These are phyloP conservation scores for Hysterangium stoloniferum DNA, from an alignment of 768 basidiomycete genomes.

Conservation along the genomic window DNA sequence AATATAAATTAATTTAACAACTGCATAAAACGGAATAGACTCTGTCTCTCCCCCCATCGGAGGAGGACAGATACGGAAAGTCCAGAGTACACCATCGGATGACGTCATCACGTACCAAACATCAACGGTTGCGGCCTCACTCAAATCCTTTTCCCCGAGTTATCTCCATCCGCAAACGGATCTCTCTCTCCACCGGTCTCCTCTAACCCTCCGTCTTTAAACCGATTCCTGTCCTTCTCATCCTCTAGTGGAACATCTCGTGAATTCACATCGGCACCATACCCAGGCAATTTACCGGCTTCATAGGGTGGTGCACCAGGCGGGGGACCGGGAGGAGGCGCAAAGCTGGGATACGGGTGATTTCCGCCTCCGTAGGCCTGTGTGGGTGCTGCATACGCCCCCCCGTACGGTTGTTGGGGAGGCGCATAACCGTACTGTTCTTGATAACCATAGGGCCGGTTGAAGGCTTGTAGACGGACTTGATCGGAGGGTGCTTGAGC, in stretches of 20 bases:
- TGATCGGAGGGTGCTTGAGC: slow-evolving; percentile 16
- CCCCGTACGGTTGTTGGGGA: neutral
- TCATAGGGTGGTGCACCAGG: slow-evolving; percentile 8
- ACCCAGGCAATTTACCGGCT: slow-evolving; percentile 2
- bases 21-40: no score
- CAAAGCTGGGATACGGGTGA: slow-evolving; percentile 1
- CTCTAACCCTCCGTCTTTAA: neutral
- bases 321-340: slow-evolving; percentile 6
- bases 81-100: no score
- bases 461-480: slow-evolving; percentile 22
- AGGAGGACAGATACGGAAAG: no score
- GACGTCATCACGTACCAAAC: no score
- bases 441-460: slow-evolving; percentile 12
- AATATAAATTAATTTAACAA: no score
- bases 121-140: no score
- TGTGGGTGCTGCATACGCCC: neutral
- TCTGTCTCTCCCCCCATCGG: no score
- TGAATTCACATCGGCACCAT: neutral
- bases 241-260: neutral
- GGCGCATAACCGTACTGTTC: neutral
- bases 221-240: neutral
- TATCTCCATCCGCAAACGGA: slow-evolving; percentile 2
- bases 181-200: no score
- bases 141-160: no score
- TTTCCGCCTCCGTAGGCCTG: neutral